Conservation (phyloP, 1,139 yeast genomes). For the Hemisphaericaspora xylanilytica region DNA sequence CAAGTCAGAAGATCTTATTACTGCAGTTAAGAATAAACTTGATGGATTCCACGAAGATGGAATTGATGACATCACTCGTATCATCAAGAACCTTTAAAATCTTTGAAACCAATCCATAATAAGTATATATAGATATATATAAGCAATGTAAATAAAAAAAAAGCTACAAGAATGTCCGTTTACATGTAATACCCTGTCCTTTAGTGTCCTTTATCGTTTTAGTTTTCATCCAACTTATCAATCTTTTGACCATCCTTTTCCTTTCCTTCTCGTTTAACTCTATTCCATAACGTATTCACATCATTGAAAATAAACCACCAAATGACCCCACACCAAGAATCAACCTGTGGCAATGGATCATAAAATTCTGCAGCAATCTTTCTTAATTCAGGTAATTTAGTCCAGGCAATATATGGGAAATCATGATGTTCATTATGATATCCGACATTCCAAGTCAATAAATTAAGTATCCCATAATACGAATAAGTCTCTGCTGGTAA, state of each 20-base stretch:
- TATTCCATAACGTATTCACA: constrained; percentile 69
- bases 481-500: constrained; percentile 80
- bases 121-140: too few species aligned
- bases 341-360: constrained; percentile 73
- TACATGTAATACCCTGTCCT: too few species aligned
- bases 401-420: constrained; percentile 92
- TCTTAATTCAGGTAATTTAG: constrained; percentile 65
- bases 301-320: constrained; percentile 69
- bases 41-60: constrained; percentile 42
- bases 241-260: constrained; percentile 33
- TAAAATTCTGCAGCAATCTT: constrained; percentile 77
- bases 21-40: constrained; percentile 54
- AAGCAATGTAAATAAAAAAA: too few species aligned
- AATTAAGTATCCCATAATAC: constrained; percentile 77
- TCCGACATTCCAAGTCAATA: constrained; percentile 88
- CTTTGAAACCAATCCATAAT: background rate
- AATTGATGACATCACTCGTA: constrained; percentile 48
- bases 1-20: constrained; percentile 55
- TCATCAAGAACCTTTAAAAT: constrained; percentile 6
- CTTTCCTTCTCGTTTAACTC: constrained; percentile 65
- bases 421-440: constrained; percentile 95
- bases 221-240: constrained; percentile 23
- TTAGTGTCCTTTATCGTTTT: background rate
- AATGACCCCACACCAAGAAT: constrained; percentile 77
- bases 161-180: too few species aligned